These are phyloP conservation scores for Fusarium sp. DNA, from an alignment of 2,329 filamentous ascomycete species.

Conservation along the genomic window DNA sequence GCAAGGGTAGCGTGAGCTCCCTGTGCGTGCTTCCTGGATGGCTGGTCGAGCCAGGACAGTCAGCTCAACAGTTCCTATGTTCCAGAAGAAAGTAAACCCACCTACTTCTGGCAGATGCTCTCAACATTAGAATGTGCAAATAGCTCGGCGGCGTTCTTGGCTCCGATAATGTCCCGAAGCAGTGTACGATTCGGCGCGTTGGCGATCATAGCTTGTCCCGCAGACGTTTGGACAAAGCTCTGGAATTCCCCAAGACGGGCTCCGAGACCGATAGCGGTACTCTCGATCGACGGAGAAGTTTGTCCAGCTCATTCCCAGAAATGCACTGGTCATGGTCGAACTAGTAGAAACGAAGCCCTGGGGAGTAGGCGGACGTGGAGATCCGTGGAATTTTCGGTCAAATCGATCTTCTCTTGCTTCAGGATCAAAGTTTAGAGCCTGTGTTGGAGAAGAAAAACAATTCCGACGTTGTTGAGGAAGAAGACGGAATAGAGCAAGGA, in stretches of 20 bases:
- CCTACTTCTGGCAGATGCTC: not conserved
- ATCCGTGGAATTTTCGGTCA: not conserved
- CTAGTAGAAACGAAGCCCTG: too few species aligned
- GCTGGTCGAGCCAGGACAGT: slow-evolving; percentile 14
- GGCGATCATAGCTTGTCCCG: not conserved
- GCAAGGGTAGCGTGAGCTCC: rapidly evolving
- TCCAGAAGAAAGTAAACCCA: slow-evolving; percentile 26
- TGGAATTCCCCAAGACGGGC: not conserved
- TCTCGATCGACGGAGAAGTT: not conserved
- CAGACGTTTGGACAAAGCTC: not conserved
- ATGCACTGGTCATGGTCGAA: too few species aligned
- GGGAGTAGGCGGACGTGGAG: not conserved
- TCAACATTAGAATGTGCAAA: not conserved
- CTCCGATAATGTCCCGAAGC: not conserved
- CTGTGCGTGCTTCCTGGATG: not conserved
- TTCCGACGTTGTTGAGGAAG: not conserved
- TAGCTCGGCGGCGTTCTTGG: not conserved
- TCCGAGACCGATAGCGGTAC: not conserved
- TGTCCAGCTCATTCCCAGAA: not conserved
- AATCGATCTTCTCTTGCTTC: slow-evolving; percentile 3
- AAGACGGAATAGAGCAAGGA: not conserved
- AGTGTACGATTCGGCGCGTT: not conserved
- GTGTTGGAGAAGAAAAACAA: not conserved
- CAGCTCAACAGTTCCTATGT: slow-evolving; percentile 12
- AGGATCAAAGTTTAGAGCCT: not conserved